These are phyloP conservation scores for Ambrosiella beaveri DNA, from an alignment of 2,329 filamentous ascomycete species.

Conservation along the genomic window DNA sequence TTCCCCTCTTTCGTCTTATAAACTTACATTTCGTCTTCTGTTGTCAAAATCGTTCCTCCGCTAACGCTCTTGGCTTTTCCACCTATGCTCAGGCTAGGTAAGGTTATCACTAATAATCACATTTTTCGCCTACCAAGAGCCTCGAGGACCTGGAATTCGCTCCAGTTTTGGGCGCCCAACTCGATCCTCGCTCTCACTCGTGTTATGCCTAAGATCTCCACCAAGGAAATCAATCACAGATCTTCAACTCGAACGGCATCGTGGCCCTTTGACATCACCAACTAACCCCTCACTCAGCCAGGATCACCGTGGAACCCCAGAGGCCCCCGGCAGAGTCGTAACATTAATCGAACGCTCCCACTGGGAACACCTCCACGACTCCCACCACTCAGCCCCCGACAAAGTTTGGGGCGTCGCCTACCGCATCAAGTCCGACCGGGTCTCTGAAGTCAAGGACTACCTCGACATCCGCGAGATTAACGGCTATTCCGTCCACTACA, in stretches of 20 bases:
- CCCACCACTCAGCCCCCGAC: constrained; percentile 41
- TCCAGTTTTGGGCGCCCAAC: no score
- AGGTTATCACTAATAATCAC: no score
- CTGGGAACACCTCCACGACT: constrained; percentile 62
- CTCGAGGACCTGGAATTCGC: no score
- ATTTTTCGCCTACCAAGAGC: no score
- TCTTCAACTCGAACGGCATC: background rate
- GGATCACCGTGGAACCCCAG: constrained; percentile 84
- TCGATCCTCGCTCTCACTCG: no score
- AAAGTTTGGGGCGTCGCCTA: constrained; percentile 87
- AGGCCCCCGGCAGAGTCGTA: constrained; percentile 75
- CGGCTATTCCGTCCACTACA: constrained; percentile 86
- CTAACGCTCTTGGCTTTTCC: no score
- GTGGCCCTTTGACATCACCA: background rate
- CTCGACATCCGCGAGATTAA: constrained; percentile 96
- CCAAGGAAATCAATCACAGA: background rate
- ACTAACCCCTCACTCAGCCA: constrained; percentile 41
- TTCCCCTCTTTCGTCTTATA: no score
- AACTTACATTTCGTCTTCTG: no score
- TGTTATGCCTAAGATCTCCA: no score
- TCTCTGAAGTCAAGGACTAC: constrained; percentile 69
- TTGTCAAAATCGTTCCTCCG: no score
- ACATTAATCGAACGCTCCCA: constrained; percentile 74
- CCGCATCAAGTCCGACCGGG: constrained; percentile 55
- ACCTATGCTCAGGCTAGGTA: no score